Evolutionary conservation across 2,329 filamentous ascomycete species (phyloP).

Genomic region (Aspergillus piperis): DNA sequence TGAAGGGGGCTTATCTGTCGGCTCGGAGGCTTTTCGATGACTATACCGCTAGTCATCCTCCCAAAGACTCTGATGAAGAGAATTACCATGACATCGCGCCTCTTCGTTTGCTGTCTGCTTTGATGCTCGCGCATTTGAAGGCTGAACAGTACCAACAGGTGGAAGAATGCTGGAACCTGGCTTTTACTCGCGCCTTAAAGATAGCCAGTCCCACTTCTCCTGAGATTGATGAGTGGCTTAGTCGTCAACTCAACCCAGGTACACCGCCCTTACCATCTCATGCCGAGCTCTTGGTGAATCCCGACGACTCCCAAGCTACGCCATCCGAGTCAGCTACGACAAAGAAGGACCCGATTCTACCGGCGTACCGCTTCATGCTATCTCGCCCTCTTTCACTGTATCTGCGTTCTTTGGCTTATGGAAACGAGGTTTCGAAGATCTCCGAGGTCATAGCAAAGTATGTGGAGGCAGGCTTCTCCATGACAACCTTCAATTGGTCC

Average conservation of each 20-base stretch:
- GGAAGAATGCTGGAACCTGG: slow-evolving; percentile 65
- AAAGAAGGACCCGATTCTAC: slow-evolving; percentile 29
- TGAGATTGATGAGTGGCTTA: slow-evolving; percentile 26
- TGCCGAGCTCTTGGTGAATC: slow-evolving; percentile 1
- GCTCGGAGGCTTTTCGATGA: slow-evolving; percentile 59
- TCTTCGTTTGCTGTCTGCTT: slow-evolving; percentile 58
- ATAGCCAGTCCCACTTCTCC: slow-evolving; percentile 43
- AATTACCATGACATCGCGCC: slow-evolving; percentile 45
- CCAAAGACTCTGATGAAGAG: slow-evolving; percentile 6
- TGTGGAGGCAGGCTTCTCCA: slow-evolving; percentile 65
- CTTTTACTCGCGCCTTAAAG: slow-evolving; percentile 56
- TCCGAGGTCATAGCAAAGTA: slow-evolving; percentile 57
- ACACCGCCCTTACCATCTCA: slow-evolving; percentile 17
- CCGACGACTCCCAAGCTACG: neutral
- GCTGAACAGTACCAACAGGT: slow-evolving; percentile 63
- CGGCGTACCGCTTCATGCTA: slow-evolving; percentile 52
- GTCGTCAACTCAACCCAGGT: slow-evolving; percentile 11
- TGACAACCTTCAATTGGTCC: slow-evolving; percentile 82
- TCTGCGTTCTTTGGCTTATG: slow-evolving; percentile 54
- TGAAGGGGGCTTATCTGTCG: slow-evolving; percentile 47
- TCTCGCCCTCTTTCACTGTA: slow-evolving; percentile 53
- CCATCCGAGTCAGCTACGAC: neutral
- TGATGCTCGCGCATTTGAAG: slow-evolving; percentile 68
- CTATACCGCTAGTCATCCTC: slow-evolving; percentile 41
- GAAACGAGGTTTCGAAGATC: slow-evolving; percentile 58